These are phyloP conservation scores for Tinospora cordifolia DNA, from an alignment of 164 flowering plant species.

Conservation along the genomic window DNA sequence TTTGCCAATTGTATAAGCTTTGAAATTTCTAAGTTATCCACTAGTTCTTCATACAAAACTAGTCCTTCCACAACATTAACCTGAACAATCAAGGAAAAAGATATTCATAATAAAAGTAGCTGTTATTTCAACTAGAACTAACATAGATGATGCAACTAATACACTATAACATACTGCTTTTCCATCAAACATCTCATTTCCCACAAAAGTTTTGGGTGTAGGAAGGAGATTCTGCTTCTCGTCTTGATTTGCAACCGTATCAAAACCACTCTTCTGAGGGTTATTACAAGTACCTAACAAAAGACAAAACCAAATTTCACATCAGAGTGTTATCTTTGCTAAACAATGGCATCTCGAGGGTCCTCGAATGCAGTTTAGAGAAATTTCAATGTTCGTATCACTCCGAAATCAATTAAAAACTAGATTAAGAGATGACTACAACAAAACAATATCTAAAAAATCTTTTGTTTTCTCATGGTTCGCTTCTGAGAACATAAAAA, in stretches of 20 bases:
- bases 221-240: conserved; percentile 28
- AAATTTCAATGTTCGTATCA: not conserved
- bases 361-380: not conserved
- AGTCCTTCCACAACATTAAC: conserved; percentile 78
- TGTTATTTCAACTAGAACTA: not conserved
- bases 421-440: not conserved
- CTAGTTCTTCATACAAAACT: conserved; percentile 50
- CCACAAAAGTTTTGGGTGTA: conserved; percentile 49
- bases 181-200: conserved; percentile 52
- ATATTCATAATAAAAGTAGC: not conserved
- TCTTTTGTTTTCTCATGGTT: not conserved
- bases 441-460: not conserved
- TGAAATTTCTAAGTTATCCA: conserved; percentile 47
- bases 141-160: not conserved
- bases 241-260: conserved; percentile 20
- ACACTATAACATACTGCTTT: conserved; percentile 38
- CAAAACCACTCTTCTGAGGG: conserved; percentile 26
- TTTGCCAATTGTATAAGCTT: conserved; percentile 50
- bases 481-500: not conserved
- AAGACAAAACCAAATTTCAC: not conserved
- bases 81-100: conserved; percentile 23
- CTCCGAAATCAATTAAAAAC: not conserved
- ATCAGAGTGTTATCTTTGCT: not conserved
- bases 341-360: not conserved
- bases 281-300: conserved; percentile 22